Conservation (phyloP, 2,329 filamentous ascomycete genomes). For the Alternaria arborescens region DNA sequence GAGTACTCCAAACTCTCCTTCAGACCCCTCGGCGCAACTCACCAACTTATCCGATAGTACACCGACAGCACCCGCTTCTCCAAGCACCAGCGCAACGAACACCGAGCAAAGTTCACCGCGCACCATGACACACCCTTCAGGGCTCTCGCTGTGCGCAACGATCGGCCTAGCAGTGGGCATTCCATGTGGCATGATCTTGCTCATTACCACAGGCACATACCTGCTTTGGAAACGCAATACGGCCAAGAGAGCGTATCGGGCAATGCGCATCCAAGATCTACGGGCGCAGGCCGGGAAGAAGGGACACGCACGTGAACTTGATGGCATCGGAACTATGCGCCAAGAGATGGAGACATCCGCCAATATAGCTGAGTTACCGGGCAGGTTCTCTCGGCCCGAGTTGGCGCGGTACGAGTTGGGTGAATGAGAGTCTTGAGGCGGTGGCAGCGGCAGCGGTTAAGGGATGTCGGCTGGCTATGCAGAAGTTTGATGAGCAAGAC, state of each 20-base stretch:
- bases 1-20: not conserved
- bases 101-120: not conserved
- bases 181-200: constrained; percentile 1
- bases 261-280: not conserved
- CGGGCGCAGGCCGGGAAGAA: not conserved
- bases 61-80: not conserved
- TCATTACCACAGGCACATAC: not conserved
- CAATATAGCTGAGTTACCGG: not conserved
- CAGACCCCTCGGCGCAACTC: not conserved
- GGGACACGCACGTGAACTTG: not conserved
- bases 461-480: not conserved
- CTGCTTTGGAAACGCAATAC: not conserved
- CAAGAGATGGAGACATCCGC: not conserved
- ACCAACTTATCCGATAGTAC: not conserved
- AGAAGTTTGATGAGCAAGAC: not conserved
- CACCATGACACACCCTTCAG: not conserved
- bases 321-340: not conserved
- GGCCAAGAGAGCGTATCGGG: not conserved
- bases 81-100: not conserved
- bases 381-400: not conserved
- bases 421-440: not conserved
- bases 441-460: too few species aligned
- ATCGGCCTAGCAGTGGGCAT: constrained; percentile 2
- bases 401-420: not conserved
- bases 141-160: not conserved